Evolutionary conservation across 768 basidiomycete species (phyloP).

Genomic region (Russula sp.): DNA sequence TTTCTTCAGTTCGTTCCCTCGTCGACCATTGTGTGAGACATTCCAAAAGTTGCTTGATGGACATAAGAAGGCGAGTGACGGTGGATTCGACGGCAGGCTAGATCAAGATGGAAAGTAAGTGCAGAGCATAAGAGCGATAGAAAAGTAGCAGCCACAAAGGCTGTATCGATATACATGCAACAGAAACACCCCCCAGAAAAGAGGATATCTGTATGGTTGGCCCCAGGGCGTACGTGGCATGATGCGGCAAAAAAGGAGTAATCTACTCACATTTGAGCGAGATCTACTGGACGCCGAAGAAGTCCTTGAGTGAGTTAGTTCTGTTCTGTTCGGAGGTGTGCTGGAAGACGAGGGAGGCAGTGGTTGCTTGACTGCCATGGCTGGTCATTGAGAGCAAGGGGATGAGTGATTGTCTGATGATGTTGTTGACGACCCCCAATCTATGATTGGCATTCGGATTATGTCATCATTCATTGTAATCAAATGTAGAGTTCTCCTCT

Average conservation of each 20-base stretch:
- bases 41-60: slow-evolving; percentile 94
- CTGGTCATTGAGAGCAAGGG: not conserved
- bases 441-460: not conserved
- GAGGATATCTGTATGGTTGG: not conserved
- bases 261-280: slow-evolving; percentile 17
- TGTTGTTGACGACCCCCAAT: too few relatives aligned
- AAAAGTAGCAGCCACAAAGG: not conserved
- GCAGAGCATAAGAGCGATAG: not conserved
- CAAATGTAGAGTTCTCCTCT: slow-evolving; percentile 20
- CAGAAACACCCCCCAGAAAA: not conserved
- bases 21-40: slow-evolving; percentile 83
- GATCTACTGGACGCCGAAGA: slow-evolving; percentile 14
- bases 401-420: not conserved
- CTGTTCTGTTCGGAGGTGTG: not conserved
- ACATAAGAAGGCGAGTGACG: slow-evolving; percentile 88
- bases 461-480: not conserved
- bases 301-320: slow-evolving; percentile 10
- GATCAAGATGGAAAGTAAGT: slow-evolving; percentile 1
- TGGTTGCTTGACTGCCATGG: slow-evolving; percentile 24
- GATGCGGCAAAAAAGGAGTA: not conserved
- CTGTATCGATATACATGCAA: not conserved
- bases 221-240: not conserved
- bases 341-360: slow-evolving; percentile 6
- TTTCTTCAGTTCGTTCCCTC: slow-evolving; percentile 62
- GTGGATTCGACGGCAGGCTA: slow-evolving; percentile 85